Evolutionary conservation across 208 protist species (phyloP), one percentile per base, ranked within the genome.

Genomic region (Crithidia expoeki): DNA sequence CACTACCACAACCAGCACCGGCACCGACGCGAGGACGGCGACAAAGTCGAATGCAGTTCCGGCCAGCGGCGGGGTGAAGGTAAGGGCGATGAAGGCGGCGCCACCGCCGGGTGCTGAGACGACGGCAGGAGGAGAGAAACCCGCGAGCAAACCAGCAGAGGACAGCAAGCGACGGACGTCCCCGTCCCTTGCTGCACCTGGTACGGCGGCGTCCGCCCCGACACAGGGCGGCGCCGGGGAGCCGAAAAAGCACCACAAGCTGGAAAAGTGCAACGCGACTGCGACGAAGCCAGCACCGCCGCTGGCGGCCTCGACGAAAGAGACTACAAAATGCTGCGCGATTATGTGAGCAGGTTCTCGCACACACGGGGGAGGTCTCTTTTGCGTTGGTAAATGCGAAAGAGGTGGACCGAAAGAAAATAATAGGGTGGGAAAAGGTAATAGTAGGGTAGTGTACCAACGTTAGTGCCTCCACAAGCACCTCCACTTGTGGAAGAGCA

Each of bases 281-380:
- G 5, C 34, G 11, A 33, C 0, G 1, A 28, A n/a, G 1, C 6
- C 63, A 19, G 10, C 49, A 40, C 47, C 65, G 32, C 36, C 23
- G 28, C 34, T 34, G 25, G 19, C 56, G 2, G 4, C 19, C 28
- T 17, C 14, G 6, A 50, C 38, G 27, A 73, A 74, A 36, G 56
- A 61, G 0, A 59, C 33, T 7, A 32, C 62, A 1, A 82, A 74
- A 62, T 82, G 70, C 27, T 82, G 70, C 49, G 55, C 42, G 30
- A 59, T 78, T 38, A 78, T 82, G 70, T 82, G 68, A 62, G 34
- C 3, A 11, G 7, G n/a, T 73, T 51, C 16, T 17, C 14, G 42
- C 42, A 47, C 12, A 12, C 36, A 12, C 12, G 36, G 6, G 36
- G 12, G 12, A 12, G 36, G 36, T 16, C n/a, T n/a, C n/a, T n/a